phyloP scores from a whole-genome alignment of 345 rosid species.

The Lumnitzera racemosa region DNA sequence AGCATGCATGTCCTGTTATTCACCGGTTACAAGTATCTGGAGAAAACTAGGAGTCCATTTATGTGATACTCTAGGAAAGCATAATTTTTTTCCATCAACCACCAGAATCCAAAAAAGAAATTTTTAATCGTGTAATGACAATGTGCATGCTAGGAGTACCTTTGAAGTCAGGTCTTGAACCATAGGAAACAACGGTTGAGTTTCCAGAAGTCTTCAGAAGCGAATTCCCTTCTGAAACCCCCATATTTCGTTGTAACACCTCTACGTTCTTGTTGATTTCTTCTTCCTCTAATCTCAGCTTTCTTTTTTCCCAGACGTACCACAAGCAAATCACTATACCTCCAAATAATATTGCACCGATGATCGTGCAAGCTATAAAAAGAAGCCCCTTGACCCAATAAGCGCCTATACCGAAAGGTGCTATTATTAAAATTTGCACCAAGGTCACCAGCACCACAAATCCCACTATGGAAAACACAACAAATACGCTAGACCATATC shows the following conservation, averaged over 20 bases:
- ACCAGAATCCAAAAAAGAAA: background rate
- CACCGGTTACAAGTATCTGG: too few species aligned
- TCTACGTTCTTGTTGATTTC: background rate
- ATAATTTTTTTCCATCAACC: background rate
- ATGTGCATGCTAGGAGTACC: constrained; percentile 24
- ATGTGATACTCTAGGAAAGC: too few species aligned
- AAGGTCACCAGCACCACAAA: constrained; percentile 34
- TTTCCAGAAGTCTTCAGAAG: constrained; percentile 12
- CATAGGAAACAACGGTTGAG: constrained; percentile 37
- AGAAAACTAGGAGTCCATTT: too few species aligned
- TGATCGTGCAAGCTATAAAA: constrained; percentile 53
- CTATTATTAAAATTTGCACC: constrained; percentile 44
- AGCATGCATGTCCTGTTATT: too few species aligned
- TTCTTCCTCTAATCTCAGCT: constrained; percentile 13
- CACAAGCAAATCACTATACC: constrained; percentile 65
- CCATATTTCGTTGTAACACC: constrained; percentile 4
- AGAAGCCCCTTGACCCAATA: constrained; percentile 93
- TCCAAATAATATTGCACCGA: constrained; percentile 54
- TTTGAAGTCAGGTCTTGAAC: constrained; percentile 76
- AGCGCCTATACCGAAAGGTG: constrained; percentile 33
- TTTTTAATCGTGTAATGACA: too few species aligned
- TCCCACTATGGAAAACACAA: constrained; percentile 48
- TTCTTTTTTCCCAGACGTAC: constrained; percentile 53
- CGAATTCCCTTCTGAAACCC: background rate
- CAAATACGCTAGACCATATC: constrained; percentile 67